These are phyloP conservation scores for Arthrobotrys megalospora DNA, from an alignment of 2,329 filamentous ascomycete genomes.

Conservation along the genomic window DNA sequence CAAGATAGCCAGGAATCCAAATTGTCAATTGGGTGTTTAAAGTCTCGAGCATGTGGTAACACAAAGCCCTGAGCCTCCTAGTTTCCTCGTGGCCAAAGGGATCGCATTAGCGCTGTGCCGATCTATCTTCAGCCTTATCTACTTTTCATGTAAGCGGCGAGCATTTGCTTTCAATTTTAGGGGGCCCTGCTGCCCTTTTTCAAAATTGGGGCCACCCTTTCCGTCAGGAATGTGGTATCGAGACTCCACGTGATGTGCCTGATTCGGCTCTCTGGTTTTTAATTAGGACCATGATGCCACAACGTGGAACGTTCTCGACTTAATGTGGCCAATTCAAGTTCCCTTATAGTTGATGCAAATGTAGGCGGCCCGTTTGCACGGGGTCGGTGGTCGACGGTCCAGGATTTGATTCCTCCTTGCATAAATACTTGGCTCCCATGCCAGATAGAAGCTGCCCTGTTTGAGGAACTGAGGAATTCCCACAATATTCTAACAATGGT, in stretches of 20 bases:
- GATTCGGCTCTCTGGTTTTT: not conserved
- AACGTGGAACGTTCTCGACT: constrained; percentile 1
- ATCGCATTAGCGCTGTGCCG: constrained; percentile 6
- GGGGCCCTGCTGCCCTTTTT: not conserved
- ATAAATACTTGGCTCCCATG: not conserved
- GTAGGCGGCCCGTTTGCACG: not conserved
- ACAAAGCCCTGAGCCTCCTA: constrained; percentile 2
- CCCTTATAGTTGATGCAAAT: not conserved
- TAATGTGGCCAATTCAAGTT: not conserved
- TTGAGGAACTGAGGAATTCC: not conserved
- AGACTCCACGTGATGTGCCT: not conserved
- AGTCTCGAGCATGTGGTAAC: constrained; percentile 19
- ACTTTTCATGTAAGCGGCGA: not conserved
- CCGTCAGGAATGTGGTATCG: constrained; percentile 12
- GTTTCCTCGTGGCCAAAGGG: constrained; percentile 16
- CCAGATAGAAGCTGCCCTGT: not conserved
- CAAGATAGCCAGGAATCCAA: not conserved
- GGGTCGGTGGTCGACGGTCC: not conserved
- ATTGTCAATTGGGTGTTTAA: constrained; percentile 9
- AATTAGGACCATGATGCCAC: not conserved
- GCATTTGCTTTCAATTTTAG: not conserved
- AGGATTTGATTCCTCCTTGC: not conserved
- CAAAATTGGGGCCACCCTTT: constrained; percentile 7
- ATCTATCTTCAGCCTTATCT: constrained; percentile 28
- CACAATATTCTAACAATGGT: no score